Evolutionary conservation across 2,329 filamentous ascomycete species (phyloP), one percentile per base, ranked within the genome.

Genomic region (Neonectria neomacrospora): DNA sequence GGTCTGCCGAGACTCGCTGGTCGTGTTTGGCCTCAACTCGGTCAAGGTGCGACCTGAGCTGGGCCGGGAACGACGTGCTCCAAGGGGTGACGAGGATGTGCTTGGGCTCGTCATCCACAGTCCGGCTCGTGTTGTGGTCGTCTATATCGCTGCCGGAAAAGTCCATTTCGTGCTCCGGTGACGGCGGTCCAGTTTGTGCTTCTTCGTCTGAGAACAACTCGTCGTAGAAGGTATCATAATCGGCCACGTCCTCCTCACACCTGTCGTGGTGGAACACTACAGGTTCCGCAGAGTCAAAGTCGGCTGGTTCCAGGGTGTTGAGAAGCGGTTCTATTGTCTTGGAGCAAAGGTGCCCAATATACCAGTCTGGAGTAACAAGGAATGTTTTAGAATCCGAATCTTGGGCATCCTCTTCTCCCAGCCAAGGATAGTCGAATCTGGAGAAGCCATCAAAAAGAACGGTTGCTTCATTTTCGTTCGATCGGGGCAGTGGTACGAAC

Each of bases 371-470:
- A 11, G 23, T 3, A 37, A 23, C 4, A 12, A 16, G 11, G 48
- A 16, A 5, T 28, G 30, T 16, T 42, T 30, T 4, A 53, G 56
- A 9, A 48, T 47, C 26, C 61, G 61, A 64, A 18, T 23, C 63
- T 14, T 3, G 5, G 10, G 23, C 16, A 11, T 39, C 14, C 20
- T 18, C 28, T n/a, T 53, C 45, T 20, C 28, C 5, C 12, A 66
- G 22, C 60, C 56, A 57, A 6, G 56, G 53, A 34, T 54, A 57
- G 44, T 60, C 55, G 34, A 28, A n/a, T 12, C 30, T 12, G 4
- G 47, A 37, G 14, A 18, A 48, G 2, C 14, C 8, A 3, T 60
- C 60, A 12, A 48, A 16, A 7, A 63, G 44, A 2, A 47, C 56
- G 5, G 22, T 11, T n/a, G n/a, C 12, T 23, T 64, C 65, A 20